Conservation (phyloP, 352 stramenopile species). For the Phytopythium vexans region DNA sequence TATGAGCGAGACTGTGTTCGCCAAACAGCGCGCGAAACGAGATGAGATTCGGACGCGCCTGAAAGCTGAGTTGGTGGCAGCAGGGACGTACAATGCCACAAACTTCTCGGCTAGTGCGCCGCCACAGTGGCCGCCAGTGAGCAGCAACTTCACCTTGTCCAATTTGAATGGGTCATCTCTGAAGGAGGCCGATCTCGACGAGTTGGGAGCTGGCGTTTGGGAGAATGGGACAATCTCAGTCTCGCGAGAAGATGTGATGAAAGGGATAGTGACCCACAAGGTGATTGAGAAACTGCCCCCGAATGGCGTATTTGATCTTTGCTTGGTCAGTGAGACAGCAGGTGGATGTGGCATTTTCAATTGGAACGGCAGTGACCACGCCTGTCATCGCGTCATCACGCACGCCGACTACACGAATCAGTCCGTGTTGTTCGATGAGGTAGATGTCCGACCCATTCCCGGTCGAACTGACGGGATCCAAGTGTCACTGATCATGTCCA, state of each 20-base stretch:
- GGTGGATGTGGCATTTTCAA: constrained; percentile 65
- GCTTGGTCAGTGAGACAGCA: constrained; percentile 66
- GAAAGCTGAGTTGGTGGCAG: constrained; percentile 5
- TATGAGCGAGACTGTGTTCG: constrained; percentile 17
- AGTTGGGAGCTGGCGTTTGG: constrained; percentile 62
- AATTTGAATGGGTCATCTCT: constrained; percentile 40
- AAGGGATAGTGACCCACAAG: constrained; percentile 47
- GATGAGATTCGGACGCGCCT: constrained; percentile 8
- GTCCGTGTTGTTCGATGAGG: constrained; percentile 54
- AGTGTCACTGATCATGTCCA: constrained; percentile 52
- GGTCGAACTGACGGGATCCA: constrained; percentile 42
- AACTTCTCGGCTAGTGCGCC: constrained; percentile 13
- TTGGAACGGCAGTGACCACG: constrained; percentile 23
- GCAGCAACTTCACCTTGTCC: constrained; percentile 40
- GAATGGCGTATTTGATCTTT: constrained; percentile 73
- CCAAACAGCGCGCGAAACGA: constrained; percentile 1
- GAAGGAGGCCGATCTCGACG: constrained; percentile 49
- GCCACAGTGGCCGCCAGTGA: constrained; percentile 41
- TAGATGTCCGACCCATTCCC: constrained; percentile 31
- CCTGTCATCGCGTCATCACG: constrained; percentile 51
- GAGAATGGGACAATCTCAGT: constrained; percentile 74
- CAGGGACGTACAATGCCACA: constrained; percentile 6
- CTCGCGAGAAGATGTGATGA: constrained; percentile 61
- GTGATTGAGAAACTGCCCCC: constrained; percentile 56
- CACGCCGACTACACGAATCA: constrained; percentile 82